Percentiles rank a stretch among this genome's conserved stretches.
Conservation (phyloP, 176 grass and related monocot genomes). For the Hordeum vulgare region DNA sequence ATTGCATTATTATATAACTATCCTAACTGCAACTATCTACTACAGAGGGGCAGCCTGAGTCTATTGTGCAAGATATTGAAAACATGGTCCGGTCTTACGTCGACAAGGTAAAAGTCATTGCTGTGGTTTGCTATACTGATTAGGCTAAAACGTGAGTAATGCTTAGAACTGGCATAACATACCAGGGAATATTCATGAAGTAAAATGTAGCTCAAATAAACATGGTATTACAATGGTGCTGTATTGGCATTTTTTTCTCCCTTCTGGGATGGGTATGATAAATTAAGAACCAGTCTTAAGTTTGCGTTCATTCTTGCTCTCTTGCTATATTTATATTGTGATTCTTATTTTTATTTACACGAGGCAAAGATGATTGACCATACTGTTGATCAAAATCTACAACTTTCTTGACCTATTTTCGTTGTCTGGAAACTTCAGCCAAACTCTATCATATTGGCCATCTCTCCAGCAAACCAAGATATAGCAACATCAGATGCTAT, state of each 20-base stretch:
- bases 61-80: constrained; percentile 99
- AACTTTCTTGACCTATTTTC: not conserved
- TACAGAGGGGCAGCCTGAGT: constrained; percentile 87
- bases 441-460: constrained; percentile 89
- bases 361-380: not conserved
- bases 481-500: constrained; percentile 98
- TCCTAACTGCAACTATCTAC: constrained; percentile 14
- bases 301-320: not conserved
- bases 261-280: not conserved
- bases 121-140: not conserved
- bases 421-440: constrained; percentile 55
- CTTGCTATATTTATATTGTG: not conserved
- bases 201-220: not conserved
- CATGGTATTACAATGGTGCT: not conserved
- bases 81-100: constrained; percentile 98
- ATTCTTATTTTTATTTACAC: not conserved
- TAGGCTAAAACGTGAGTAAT: not conserved
- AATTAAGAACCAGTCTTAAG: not conserved
- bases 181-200: not conserved
- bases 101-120: constrained; percentile 63
- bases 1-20: not conserved
- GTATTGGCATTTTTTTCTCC: not conserved
- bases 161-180: not conserved
- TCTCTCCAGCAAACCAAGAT: constrained; percentile 99
- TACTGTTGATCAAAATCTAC: not conserved